Conservation (phyloP, 192 early-diverging fungal species). For the Linnemannia exigua region DNA sequence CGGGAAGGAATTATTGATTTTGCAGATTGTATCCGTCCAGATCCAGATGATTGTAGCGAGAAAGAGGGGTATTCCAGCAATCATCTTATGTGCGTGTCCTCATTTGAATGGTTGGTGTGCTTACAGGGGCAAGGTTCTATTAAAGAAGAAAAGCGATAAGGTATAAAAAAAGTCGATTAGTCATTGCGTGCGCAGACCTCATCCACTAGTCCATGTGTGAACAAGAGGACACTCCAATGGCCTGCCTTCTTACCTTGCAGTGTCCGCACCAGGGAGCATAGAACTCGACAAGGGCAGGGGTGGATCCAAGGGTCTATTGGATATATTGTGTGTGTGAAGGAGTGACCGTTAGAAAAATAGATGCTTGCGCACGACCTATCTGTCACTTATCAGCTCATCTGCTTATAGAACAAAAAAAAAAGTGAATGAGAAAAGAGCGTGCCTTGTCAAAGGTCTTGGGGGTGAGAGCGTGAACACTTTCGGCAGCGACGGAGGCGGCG, state of each 20-base stretch:
- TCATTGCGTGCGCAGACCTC: slow-evolving; percentile 18
- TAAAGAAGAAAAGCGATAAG: slow-evolving; percentile 1
- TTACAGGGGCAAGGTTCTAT: slow-evolving; percentile 57
- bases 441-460: slow-evolving; percentile 50
- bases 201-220: background rate
- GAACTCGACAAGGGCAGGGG: slow-evolving; percentile 88
- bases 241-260: slow-evolving; percentile 71
- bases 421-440: background rate
- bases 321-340: background rate
- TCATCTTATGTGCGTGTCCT: background rate
- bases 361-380: background rate
- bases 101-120: background rate
- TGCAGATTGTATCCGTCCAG: background rate
- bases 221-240: background rate
- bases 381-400: background rate
- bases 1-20: background rate
- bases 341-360: background rate
- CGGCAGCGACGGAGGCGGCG: slow-evolving; percentile 38
- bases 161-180: slow-evolving; percentile 19
- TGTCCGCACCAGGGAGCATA: slow-evolving; percentile 96
- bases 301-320: slow-evolving; percentile 41
- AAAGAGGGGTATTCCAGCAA: background rate
- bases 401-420: background rate
- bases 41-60: too few species aligned
- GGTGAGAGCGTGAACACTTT: slow-evolving; percentile 44